A percentile compares a stretch with the other conserved stretches of the same genome.
These are phyloP conservation scores for Pseudogymnoascus sp. DNA, from an alignment of 2,329 filamentous ascomycete genomes.

Conservation along the genomic window DNA sequence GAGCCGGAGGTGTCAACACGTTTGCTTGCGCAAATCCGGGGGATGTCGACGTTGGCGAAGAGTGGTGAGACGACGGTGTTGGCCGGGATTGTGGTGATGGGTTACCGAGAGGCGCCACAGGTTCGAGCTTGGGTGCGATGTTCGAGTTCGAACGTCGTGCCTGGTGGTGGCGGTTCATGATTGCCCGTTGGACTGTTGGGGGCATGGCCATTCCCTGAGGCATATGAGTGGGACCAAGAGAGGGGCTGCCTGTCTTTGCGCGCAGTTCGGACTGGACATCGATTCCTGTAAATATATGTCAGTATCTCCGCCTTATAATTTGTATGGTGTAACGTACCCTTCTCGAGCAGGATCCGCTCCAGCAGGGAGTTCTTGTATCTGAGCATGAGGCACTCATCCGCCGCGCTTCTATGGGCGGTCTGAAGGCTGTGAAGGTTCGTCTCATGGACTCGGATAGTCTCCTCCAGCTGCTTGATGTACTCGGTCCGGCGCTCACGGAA, in stretches of 20 bases:
- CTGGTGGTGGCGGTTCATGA: constrained; percentile 68
- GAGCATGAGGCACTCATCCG: constrained; percentile 95
- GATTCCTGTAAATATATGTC: constrained; percentile 54
- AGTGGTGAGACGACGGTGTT: constrained; percentile 71
- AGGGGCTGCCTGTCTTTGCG: constrained; percentile 83
- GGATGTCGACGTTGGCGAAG: constrained; percentile 56
- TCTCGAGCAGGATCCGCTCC: constrained; percentile 90
- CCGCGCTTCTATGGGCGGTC: constrained; percentile 85
- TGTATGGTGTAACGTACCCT: constrained; percentile 48
- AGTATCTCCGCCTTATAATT: constrained; percentile 12
- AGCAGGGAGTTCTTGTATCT: constrained; percentile 97
- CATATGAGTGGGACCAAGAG: constrained; percentile 61
- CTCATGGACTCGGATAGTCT: constrained; percentile 94
- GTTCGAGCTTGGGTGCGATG: constrained; percentile 66
- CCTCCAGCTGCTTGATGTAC: constrained; percentile 98
- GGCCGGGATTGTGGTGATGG: constrained; percentile 69
- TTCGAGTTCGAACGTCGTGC: constrained; percentile 62
- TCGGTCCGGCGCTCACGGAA: constrained; percentile 95
- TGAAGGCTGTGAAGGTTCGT: constrained; percentile 87
- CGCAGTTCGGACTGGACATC: constrained; percentile 94
- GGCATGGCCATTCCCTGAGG: constrained; percentile 61
- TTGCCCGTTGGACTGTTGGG: constrained; percentile 69
- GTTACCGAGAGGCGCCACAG: constrained; percentile 32
- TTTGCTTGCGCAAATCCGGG: constrained; percentile 52
- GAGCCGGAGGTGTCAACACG: constrained; percentile 51